phyloP scores from a whole-genome alignment of 768 basidiomycete genomes.

The Trametes meyenii region DNA sequence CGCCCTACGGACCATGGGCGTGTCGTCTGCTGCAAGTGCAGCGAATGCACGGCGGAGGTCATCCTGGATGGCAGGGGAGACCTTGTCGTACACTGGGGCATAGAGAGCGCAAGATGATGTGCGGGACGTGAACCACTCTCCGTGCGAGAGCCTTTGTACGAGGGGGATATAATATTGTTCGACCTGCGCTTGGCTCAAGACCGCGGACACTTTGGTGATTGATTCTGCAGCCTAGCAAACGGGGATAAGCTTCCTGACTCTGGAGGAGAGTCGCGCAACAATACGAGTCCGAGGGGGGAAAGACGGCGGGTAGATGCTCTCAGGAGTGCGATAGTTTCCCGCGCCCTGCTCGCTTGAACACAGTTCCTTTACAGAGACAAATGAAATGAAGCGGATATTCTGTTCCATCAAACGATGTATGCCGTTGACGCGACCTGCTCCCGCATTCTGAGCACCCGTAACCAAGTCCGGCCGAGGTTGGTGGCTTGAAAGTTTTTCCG shows the following conservation, averaged over 20 bases:
- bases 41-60: conserved; percentile 87
- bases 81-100: conserved; percentile 85
- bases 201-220: conserved; percentile 83
- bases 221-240: conserved; percentile 87
- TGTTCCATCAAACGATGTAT: no score
- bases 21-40: conserved; percentile 87
- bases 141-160: conserved; percentile 82
- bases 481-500: no score
- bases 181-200: conserved; percentile 77
- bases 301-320: not conserved
- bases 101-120: conserved; percentile 95
- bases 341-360: no score
- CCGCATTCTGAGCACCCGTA: no score
- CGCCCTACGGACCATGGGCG: conserved; percentile 97
- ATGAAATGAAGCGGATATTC: no score
- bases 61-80: conserved; percentile 72
- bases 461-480: no score
- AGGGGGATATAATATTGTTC: conserved; percentile 93
- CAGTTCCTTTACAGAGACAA: no score
- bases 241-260: not conserved
- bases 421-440: no score
- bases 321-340: no score
- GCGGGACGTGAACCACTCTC: conserved; percentile 99
- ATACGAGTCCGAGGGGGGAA: not conserved
- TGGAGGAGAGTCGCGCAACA: not conserved